Evolutionary conservation across 1,284 basidiomycete genomes (phyloP).

Genomic region (Moniliella sp.): DNA sequence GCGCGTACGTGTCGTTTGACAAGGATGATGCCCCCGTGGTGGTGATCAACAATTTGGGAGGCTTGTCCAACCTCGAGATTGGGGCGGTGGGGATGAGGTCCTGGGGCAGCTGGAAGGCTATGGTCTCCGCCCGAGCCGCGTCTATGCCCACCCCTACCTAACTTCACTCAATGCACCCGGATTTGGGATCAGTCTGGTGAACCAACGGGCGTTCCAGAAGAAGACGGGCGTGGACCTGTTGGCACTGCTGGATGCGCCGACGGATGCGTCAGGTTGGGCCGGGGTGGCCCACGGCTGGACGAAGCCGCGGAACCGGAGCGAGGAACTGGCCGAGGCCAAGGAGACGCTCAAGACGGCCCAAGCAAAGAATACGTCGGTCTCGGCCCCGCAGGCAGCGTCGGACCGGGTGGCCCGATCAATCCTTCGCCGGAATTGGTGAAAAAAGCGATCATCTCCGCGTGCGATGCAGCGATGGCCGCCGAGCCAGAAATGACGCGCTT

Average conservation of each 20-base stretch:
- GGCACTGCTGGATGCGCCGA: conserved; percentile 36
- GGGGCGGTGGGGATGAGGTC: conserved; percentile 38
- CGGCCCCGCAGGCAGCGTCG: not conserved
- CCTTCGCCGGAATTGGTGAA: conserved; percentile 17
- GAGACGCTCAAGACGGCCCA: not conserved
- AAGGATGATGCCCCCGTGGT: conserved; percentile 35
- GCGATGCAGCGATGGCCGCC: conserved; percentile 32
- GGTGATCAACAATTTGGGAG: conserved; percentile 44
- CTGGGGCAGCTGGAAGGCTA: conserved; percentile 35
- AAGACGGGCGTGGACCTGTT: conserved; percentile 33
- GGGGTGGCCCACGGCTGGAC: conserved; percentile 31
- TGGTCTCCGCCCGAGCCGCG: conserved; percentile 34
- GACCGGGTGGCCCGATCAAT: conserved; percentile 11
- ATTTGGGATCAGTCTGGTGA: conserved; percentile 37
- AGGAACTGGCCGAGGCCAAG: conserved; percentile 4
- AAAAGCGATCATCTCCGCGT: conserved; percentile 30
- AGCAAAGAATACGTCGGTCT: not conserved
- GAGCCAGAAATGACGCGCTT: conserved; percentile 38
- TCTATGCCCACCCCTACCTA: conserved; percentile 37
- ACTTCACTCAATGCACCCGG: conserved; percentile 39
- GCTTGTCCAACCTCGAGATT: conserved; percentile 42
- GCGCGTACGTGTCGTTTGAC: conserved; percentile 35
- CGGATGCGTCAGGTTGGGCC: conserved; percentile 36
- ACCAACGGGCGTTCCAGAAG: conserved; percentile 32
- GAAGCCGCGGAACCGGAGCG: conserved; percentile 20